Percentiles rank a stretch among this genome's conserved stretches.
Conservation (phyloP, 2,329 filamentous ascomycete species). For the Periconia macrospinosa region DNA sequence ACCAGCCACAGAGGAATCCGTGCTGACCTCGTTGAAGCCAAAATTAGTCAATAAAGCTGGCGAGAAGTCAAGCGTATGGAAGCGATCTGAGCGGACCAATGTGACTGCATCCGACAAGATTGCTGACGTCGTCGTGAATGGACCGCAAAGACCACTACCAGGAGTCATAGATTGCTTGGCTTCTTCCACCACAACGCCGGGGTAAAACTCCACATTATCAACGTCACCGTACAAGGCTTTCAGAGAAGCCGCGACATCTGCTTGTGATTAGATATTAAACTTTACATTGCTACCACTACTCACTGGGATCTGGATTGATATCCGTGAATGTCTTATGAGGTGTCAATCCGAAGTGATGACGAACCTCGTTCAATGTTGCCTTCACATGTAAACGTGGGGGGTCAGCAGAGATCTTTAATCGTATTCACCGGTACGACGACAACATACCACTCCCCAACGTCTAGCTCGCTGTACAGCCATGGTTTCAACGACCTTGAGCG, state of each 20-base stretch:
- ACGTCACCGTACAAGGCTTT: slow-evolving; percentile 67
- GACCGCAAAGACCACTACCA: slow-evolving; percentile 68
- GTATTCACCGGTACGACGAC: too few species aligned
- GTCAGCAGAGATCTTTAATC: too few species aligned
- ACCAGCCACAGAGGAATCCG: slow-evolving; percentile 9
- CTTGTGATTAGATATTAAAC: background rate
- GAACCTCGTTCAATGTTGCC: slow-evolving; percentile 80
- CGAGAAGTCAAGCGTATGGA: slow-evolving; percentile 17
- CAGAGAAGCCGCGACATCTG: slow-evolving; percentile 55
- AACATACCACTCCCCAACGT: slow-evolving; percentile 65
- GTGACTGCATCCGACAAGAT: slow-evolving; percentile 73
- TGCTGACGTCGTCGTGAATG: slow-evolving; percentile 72
- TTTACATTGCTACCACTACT: slow-evolving; percentile 40
- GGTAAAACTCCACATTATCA: slow-evolving; percentile 77
- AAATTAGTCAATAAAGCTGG: slow-evolving; percentile 15
- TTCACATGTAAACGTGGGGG: too few species aligned
- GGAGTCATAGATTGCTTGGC: slow-evolving; percentile 68
- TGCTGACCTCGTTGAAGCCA: slow-evolving; percentile 12
- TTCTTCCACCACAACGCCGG: slow-evolving; percentile 75
- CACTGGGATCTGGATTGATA: slow-evolving; percentile 74
- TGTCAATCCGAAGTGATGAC: slow-evolving; percentile 78
- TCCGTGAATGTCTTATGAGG: slow-evolving; percentile 77
- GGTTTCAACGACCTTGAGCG: slow-evolving; percentile 74
- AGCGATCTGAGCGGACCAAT: slow-evolving; percentile 57
- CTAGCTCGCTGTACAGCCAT: slow-evolving; percentile 76